phyloP scores from a whole-genome alignment of 2,329 filamentous ascomycete species.

The Colletotrichum limetticola region DNA sequence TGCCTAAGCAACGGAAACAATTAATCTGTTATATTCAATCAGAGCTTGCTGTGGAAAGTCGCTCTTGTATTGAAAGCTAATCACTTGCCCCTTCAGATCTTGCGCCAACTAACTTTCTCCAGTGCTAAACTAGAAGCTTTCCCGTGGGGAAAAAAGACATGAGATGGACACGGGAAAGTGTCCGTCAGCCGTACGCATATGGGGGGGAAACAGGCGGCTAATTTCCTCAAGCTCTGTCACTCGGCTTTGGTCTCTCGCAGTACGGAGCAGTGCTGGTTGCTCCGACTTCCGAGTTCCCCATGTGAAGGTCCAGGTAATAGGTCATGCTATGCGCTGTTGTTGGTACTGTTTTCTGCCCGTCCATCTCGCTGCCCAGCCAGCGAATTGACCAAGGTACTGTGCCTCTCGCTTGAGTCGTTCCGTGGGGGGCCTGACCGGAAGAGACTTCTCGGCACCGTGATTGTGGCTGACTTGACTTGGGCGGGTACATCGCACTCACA shows the following conservation, averaged over 20 bases:
- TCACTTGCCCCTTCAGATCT: not conserved
- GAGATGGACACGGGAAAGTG: not conserved
- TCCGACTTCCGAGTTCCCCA: not conserved
- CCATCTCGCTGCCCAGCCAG: constrained; percentile 18
- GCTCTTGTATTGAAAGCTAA: not conserved
- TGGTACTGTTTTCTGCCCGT: constrained; percentile 6
- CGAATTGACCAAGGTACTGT: not conserved
- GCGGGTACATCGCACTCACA: constrained; percentile 2
- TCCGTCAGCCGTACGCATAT: not conserved
- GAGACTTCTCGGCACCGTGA: not conserved
- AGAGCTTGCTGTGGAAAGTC: not conserved
- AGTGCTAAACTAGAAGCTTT: not conserved
- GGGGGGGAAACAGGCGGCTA: not conserved
- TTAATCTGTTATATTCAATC: not conserved
- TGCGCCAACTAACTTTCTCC: too few relatives aligned
- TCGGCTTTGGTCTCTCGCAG: not conserved
- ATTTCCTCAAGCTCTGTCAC: not conserved
- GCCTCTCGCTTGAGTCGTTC: not conserved
- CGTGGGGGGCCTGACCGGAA: not conserved
- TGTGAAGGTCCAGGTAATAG: not conserved
- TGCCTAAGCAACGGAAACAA: not conserved
- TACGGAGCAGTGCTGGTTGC: not conserved
- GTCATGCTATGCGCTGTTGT: too few relatives aligned
- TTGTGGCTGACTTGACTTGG: not conserved
- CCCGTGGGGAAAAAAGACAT: not conserved